Percentiles rank a stretch among this genome's conserved stretches.
These are phyloP conservation scores for Margaritispora aquatica DNA, from an alignment of 495 filamentous ascomycete species.

Conservation along the genomic window DNA sequence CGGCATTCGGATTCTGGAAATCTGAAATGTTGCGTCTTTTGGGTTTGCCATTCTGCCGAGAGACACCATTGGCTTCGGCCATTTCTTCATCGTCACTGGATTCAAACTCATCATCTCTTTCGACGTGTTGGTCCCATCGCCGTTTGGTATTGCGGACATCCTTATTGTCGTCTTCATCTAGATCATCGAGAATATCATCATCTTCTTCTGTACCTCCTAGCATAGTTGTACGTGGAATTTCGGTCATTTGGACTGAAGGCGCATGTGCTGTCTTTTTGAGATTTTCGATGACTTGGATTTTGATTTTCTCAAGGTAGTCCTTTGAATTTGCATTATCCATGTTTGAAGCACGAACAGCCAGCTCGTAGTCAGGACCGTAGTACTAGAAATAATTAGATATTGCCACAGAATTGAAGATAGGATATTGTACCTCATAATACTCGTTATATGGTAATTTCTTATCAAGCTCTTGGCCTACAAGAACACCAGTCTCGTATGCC, in stretches of 20 bases:
- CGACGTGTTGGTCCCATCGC: conserved; percentile 71
- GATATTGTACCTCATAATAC: conserved; percentile 79
- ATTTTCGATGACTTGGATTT: conserved; percentile 85
- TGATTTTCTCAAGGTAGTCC: conserved; percentile 96
- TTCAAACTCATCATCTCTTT: conserved; percentile 71
- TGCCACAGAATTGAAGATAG: not conserved
- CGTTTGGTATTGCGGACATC: conserved; percentile 80
- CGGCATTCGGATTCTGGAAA: conserved; percentile 56
- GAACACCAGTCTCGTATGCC: conserved; percentile 91
- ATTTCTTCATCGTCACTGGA: conserved; percentile 86
- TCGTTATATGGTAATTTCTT: conserved; percentile 92
- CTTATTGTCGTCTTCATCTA: conserved; percentile 85
- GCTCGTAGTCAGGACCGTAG: conserved; percentile 92
- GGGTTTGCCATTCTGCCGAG: conserved; percentile 50
- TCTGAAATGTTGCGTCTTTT: conserved; percentile 62
- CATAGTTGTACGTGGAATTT: conserved; percentile 75
- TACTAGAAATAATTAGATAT: conserved; percentile 57
- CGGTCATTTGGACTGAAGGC: conserved; percentile 90
- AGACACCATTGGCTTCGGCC: conserved; percentile 64
- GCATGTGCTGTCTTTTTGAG: conserved; percentile 81
- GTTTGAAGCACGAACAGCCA: conserved; percentile 91
- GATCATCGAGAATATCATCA: conserved; percentile 71
- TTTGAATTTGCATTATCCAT: conserved; percentile 98
- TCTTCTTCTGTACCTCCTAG: conserved; percentile 70
- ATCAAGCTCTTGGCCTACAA: conserved; percentile 75